Evolutionary conservation across 495 filamentous ascomycete species (phyloP).

Genomic region (Aspergillus coremiiformis): DNA sequence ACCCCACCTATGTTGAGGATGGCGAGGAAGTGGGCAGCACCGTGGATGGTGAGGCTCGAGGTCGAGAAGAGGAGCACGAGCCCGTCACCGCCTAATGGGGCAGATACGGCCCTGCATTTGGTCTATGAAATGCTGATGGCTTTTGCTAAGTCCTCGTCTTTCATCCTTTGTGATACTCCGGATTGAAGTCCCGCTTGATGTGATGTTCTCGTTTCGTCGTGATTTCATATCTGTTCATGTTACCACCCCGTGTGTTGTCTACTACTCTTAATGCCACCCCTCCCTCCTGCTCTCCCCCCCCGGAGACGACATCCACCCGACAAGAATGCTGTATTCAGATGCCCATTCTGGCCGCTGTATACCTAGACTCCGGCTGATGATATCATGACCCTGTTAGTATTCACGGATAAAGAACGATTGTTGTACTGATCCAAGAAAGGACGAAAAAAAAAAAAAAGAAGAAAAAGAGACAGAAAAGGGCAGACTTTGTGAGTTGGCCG

Average conservation of each 20-base stretch:
- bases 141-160: conserved; percentile 1
- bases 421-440: background rate
- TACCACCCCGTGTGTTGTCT: background rate
- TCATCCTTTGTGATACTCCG: conserved; percentile 7
- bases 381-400: background rate
- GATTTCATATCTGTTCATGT: conserved; percentile 7
- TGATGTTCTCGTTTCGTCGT: conserved; percentile 8
- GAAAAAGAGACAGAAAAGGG: background rate
- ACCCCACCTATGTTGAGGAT: conserved; percentile 57
- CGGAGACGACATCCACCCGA: background rate
- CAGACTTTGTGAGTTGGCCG: too few species aligned
- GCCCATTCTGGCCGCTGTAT: background rate
- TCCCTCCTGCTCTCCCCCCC: too few species aligned
- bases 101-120: background rate
- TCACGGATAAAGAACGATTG: background rate
- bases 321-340: background rate
- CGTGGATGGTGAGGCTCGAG: conserved; percentile 47
- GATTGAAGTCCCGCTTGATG: conserved; percentile 9
- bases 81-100: conserved; percentile 22
- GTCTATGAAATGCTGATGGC: background rate
- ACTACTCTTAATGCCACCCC: background rate
- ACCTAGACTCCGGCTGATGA: background rate
- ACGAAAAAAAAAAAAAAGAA: background rate
- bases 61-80: conserved; percentile 54
- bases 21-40: conserved; percentile 49